Conservation (phyloP, 306 rosid genomes). For the Prunus persica region Prunus_persica_NCBIv2 NC_034015.1:14756501-14757000, state of each 20-base stretch:
- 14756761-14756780: not conserved
- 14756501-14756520: conserved; percentile 58
- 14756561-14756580: conserved; percentile 28
- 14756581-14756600: not conserved
- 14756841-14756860: not conserved
- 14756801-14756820: not conserved
- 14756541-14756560: conserved; percentile 73
- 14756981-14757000: conserved; percentile 48
- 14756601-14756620: too few relatives aligned
- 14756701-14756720: conserved; percentile 95
- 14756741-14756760: conserved; percentile 10
- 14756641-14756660: conserved; percentile 52
- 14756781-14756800: not conserved
- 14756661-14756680: conserved; percentile 72
- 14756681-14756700: conserved; percentile 53
- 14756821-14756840: not conserved
- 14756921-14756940: conserved; percentile 63
- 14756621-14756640: conserved; percentile 56
- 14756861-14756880: not conserved
- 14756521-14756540: conserved; percentile 60
- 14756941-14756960: conserved; percentile 44
- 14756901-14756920: conserved; percentile 88
- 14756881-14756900: conserved; percentile 68
- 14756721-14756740: conserved; percentile 75
- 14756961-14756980: conserved; percentile 76